These are phyloP conservation scores for Zopfia rhizophila DNA, from an alignment of 2,329 filamentous ascomycete genomes.

Conservation along the genomic window DNA sequence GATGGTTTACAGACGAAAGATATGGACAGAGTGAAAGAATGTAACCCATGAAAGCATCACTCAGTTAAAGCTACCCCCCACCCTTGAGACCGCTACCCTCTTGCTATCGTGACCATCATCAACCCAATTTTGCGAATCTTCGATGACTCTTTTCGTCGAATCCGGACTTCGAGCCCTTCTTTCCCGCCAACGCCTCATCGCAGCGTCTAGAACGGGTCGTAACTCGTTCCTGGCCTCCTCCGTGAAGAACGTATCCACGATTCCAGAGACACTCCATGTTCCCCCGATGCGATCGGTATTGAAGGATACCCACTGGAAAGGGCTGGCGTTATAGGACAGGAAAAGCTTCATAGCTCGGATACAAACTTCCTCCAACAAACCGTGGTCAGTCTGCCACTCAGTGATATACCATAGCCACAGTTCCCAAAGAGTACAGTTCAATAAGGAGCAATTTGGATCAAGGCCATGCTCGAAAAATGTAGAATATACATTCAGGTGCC, in stretches of 20 bases:
- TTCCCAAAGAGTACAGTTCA: slow-evolving; percentile 3
- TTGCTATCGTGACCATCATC: too few relatives aligned
- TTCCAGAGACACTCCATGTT: slow-evolving; percentile 1
- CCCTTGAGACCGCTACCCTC: too few relatives aligned
- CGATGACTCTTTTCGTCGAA: too few relatives aligned
- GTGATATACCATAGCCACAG: slow-evolving; percentile 7
- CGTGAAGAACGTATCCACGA: slow-evolving; percentile 7
- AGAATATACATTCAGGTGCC: slow-evolving; percentile 2
- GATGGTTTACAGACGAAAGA: too few relatives aligned
- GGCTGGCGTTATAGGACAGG: slow-evolving; percentile 3
- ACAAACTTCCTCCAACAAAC: slow-evolving; percentile 2
- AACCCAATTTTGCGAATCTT: too few relatives aligned
- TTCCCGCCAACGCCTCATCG: too few relatives aligned
- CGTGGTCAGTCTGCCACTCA: slow-evolving; percentile 2
- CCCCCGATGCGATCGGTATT: not conserved
- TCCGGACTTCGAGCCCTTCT: too few relatives aligned
- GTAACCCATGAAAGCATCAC: too few relatives aligned
- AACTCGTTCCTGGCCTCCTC: too few relatives aligned
- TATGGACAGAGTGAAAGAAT: too few relatives aligned
- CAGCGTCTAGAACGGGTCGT: too few relatives aligned
- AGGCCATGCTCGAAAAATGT: slow-evolving; percentile 1
- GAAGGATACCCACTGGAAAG: not conserved
- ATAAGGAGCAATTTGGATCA: not conserved
- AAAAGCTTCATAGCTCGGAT: slow-evolving; percentile 5
- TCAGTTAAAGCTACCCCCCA: too few relatives aligned